These are phyloP conservation scores for Pythium sp. DNA, from an alignment of 352 stramenopile genomes.

Conservation along the genomic window DNA sequence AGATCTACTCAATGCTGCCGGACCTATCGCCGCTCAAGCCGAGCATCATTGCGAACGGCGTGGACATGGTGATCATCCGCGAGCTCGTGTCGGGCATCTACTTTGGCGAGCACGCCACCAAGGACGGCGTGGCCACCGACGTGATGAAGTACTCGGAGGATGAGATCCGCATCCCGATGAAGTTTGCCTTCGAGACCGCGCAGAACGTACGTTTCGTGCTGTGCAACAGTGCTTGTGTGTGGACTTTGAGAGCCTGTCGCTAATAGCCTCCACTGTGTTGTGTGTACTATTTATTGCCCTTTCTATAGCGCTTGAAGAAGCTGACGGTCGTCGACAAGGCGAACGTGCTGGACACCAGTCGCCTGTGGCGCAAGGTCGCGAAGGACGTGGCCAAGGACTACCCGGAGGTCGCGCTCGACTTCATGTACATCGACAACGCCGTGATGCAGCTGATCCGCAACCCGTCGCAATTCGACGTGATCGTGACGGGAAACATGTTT, in stretches of 20 bases:
- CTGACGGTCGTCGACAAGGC: constrained; percentile 99
- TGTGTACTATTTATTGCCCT: background rate
- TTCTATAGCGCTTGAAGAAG: constrained; percentile 89
- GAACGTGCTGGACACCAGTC: constrained; percentile 97
- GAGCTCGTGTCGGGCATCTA: constrained; percentile 99
- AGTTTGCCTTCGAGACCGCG: constrained; percentile 84
- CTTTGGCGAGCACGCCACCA: constrained; percentile 91
- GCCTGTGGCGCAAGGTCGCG: constrained; percentile 90
- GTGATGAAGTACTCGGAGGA: constrained; percentile 98
- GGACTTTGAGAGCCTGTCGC: background rate
- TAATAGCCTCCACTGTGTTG: background rate
- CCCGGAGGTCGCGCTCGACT: constrained; percentile 92
- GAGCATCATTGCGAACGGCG: constrained; percentile 93
- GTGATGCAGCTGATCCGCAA: constrained; percentile 98
- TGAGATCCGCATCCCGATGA: constrained; percentile 87
- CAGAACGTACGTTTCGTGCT: constrained; percentile 47
- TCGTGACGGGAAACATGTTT: constrained; percentile 99
- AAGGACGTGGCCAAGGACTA: constrained; percentile 91
- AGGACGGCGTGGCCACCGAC: constrained; percentile 76
- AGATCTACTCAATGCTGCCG: constrained; percentile 97
- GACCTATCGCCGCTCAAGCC: constrained; percentile 96
- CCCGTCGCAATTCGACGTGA: constrained; percentile 99
- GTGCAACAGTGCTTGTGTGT: background rate
- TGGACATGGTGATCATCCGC: constrained; percentile 99
- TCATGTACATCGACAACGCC: constrained; percentile 99